Conservation (phyloP, 768 basidiomycete species). For the Tricholomella constricta region DNA sequence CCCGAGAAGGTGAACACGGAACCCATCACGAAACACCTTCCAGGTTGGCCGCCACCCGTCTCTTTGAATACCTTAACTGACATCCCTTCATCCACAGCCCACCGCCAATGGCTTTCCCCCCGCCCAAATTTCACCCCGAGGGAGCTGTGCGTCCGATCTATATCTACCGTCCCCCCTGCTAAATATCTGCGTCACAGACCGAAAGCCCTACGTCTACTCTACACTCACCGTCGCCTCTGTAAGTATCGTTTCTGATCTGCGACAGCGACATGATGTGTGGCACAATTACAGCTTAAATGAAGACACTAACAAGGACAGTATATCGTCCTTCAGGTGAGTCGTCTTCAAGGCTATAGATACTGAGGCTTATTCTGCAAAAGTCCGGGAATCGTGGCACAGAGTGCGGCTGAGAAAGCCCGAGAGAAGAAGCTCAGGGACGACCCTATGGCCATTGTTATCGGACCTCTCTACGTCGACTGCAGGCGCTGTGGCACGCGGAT, state of each 20-base stretch:
- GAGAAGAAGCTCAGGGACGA: slow-evolving; percentile 56
- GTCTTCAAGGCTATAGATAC: neutral
- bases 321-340: slow-evolving; percentile 15
- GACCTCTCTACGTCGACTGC: slow-evolving; percentile 55
- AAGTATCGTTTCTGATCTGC: slow-evolving; percentile 49
- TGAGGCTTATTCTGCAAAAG: slow-evolving; percentile 3
- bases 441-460: slow-evolving; percentile 52
- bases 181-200: slow-evolving; percentile 6
- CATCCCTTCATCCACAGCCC: neutral
- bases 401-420: slow-evolving; percentile 46
- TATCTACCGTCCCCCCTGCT: slow-evolving; percentile 1
- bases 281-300: slow-evolving; percentile 13
- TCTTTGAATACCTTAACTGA: neutral
- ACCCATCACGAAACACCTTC: neutral
- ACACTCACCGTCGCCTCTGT: slow-evolving; percentile 48
- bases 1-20: neutral
- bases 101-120: slow-evolving; percentile 1
- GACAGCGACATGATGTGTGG: slow-evolving; percentile 50
- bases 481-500: slow-evolving; percentile 55
- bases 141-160: slow-evolving; percentile 11
- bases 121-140: slow-evolving; percentile 4
- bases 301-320: slow-evolving; percentile 10
- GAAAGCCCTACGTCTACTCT: slow-evolving; percentile 36
- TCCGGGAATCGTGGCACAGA: slow-evolving; percentile 27
- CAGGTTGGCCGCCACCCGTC: neutral